Base-by-base conservation (phyloP, 2,329 filamentous ascomycete genomes). In the Pyrenochaeta sp. region DNA sequence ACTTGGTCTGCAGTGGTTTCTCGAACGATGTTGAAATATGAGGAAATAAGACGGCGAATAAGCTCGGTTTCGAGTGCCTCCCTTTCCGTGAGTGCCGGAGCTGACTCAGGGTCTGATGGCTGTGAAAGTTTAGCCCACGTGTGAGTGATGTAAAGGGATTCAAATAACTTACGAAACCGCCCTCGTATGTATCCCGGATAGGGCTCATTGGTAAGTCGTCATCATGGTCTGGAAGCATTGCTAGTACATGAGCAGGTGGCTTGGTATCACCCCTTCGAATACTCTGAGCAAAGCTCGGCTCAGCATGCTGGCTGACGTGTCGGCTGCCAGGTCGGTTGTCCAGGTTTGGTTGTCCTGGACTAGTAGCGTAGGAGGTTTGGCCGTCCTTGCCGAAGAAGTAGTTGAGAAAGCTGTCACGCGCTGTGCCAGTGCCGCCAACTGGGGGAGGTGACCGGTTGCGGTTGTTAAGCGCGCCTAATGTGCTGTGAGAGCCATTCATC, bases 311-410 rank as follows among this genome's bases (percentile, higher is more conserved):
- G 78, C 86, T 92, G 44, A 91, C 87, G 71, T 96, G 91, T 62
- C 92, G 83, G 63, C 77, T 78, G 11, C 76, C 78, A 11, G 75
- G 75, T 44, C 75, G 62, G 49, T 71, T 72, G 27, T 74, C 71
- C 30, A 75, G 56, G 31, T 63, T 69, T 51, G 60, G 75, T 60
- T 77, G 80, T 62, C 76, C 72, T 27, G 66, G 71, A 69, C 64
- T 69, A 32, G n/a, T n/a, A n/a, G 62, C 57, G 40, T 65, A 60
- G 33, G 80, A 70, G 54, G 82, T 77, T 33, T 85, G 82, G 41
- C 91, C 91, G 57, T 99, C 95, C 74, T 99, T 98, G 67, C 95
- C 93, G 69, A 99, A 99, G 79, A 99, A 99, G 78, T 99, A 99
- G 78, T 94, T 98, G 58, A 99, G 78, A 81, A 99, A 99, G 0